A percentile compares a stretch with the other conserved stretches of the same genome.
Evolutionary conservation across 805 yeast genomes (phyloP).

Genomic region (Metschnikowia kunwiensis): DNA sequence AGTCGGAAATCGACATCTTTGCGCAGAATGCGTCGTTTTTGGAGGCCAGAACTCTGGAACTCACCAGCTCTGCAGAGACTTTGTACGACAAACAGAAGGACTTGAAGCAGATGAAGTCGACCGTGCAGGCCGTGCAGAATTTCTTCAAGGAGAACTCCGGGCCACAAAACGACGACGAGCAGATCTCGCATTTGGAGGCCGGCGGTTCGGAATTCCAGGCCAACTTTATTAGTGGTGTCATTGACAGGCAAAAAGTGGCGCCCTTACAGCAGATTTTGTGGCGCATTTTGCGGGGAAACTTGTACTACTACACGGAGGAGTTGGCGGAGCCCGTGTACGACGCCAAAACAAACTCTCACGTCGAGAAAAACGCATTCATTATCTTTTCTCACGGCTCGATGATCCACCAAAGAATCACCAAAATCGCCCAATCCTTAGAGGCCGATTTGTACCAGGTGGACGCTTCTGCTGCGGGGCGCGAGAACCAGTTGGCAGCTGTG

Average conservation of each 20-base stretch:
- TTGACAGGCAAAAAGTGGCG: constrained; percentile 65
- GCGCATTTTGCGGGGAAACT: constrained; percentile 91
- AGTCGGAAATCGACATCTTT: constrained; percentile 70
- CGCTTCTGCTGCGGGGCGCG: constrained; percentile 25
- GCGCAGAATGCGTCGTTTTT: constrained; percentile 58
- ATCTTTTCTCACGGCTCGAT: constrained; percentile 88
- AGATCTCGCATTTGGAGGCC: constrained; percentile 38
- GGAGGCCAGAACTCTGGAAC: constrained; percentile 71
- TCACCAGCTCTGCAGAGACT: constrained; percentile 65
- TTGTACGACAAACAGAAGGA: constrained; percentile 61
- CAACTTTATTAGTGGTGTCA: constrained; percentile 75
- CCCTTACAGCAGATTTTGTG: constrained; percentile 80
- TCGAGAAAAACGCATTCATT: constrained; percentile 78
- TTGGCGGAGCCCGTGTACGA: constrained; percentile 69
- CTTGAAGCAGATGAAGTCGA: constrained; percentile 66
- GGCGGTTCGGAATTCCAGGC: constrained; percentile 31
- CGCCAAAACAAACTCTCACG: constrained; percentile 49
- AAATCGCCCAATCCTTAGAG: constrained; percentile 86
- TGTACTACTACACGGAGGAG: constrained; percentile 72
- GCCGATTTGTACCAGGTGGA: constrained; percentile 71
- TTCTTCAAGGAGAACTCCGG: constrained; percentile 34
- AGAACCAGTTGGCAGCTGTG: constrained; percentile 28
- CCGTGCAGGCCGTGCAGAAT: constrained; percentile 35
- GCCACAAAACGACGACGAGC: constrained; percentile 35
- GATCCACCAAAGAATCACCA: constrained; percentile 66